Base-by-base conservation (phyloP, 2,329 filamentous ascomycete genomes). In the Scolecobasidium constrictum region DNA sequence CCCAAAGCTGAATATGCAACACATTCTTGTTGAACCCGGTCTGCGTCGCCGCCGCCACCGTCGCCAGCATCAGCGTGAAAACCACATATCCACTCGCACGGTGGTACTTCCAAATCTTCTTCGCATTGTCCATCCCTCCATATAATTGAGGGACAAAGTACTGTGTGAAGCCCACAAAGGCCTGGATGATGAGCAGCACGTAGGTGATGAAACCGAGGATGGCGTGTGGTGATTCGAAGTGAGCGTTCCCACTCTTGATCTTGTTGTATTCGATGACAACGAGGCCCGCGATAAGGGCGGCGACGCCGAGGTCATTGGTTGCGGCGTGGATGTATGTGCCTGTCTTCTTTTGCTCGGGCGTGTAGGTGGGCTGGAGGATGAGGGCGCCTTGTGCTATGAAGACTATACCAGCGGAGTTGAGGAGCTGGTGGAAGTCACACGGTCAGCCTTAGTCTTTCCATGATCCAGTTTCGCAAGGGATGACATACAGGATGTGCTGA, bases 61-160 rank as follows among this genome's bases (percentile, higher is more conserved):
- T 92, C 7, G 75, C 77, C 48, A 94, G 63, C 48, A 90, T 70
- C 52, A 93, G 54, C 40, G 81, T 55, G 42, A 90, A 64, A 46
- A 88, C 66, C 5, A 77, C 50, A 57, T 98, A 96, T 2, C 90
- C 92, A 17, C 71, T 73, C 42, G 74, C 64, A 21, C 90, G 77
- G 60, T 96, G 92, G 54, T 88, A 94, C 64, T 94, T 95, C 72
- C 90, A 96, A 34, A 94, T 60, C 18, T 70, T 70, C 71, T 88
- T 93, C 16, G 87, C 90, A 3, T 78, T 78, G 19, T 85, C 79
- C 48, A 81, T 78, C 44, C 85, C 78, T 4, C 88, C 88, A 53
- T 90, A 93, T 1, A 94, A 53, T 1, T 57, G 56, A 0, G 88
- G 88, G 3, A 75, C 67, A 46, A 78, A 86, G 68, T 82, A 95